Base-by-base conservation (phyloP, 2,329 filamentous ascomycete genomes). In the Beauveria rudraprayagi region DNA sequence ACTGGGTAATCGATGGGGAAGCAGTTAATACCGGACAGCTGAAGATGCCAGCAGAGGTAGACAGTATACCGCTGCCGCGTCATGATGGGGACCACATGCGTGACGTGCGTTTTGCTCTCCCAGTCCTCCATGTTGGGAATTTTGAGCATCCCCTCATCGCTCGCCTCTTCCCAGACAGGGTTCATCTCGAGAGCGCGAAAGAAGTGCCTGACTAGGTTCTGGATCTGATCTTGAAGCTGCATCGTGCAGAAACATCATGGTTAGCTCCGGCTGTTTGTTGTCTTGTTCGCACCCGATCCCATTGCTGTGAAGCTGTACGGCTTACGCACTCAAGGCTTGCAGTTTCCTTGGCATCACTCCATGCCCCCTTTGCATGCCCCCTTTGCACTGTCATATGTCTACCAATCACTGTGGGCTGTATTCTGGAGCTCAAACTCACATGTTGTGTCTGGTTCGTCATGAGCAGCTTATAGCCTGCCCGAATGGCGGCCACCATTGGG, bases 1-100 rank as follows among this genome's bases (percentile, higher is more conserved):
- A 73, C 73, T 1, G 76, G 77, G 54, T 71, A 68, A 9, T 72
- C 71, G 1, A 79, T 70, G 0, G 74, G 66, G 43, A 63, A 70
- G 4, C 63, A 67, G 26, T 57, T 66, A 48, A 68, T 60, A 24
- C 62, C 61, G 14, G 61, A 41, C 30, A 66, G 41, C 53, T 63
- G 62, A 40, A 72, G 63, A 51, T 71, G 69, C 56, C 69, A 66
- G 4, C 63, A 58, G 5, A 71, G 63, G 47, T 61, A 71, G 22
- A 48, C 65, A 16, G 63, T 63, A 51, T 70, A 65, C 4, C 65
- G 61, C 46, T 66, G 66, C 16, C 66, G 65, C 2, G 70, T 71
- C 61, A 55, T 66, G 10, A 74, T 47, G 1, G 71, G 65, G 0
- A 71, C 62, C 7, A 75, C 68, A 37, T 75, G 72, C 0, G 70